Percentiles rank a stretch among this genome's conserved stretches.
Conservation (phyloP, 495 filamentous ascomycete species). For the Beverwykella pulmonaria region DNA sequence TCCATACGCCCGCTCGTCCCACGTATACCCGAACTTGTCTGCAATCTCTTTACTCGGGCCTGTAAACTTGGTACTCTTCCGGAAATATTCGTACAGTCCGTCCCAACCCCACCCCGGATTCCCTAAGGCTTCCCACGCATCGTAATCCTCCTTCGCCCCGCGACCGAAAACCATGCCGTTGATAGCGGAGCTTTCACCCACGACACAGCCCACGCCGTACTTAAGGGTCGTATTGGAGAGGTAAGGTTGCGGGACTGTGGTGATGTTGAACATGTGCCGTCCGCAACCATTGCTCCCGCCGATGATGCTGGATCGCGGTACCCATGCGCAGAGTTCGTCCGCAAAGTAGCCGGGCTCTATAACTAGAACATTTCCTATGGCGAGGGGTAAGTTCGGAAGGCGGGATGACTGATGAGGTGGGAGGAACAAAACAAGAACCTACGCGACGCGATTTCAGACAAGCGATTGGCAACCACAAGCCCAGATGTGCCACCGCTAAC, state of each 20-base stretch:
- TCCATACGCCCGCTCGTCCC: slow-evolving; percentile 47
- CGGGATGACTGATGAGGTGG: not conserved
- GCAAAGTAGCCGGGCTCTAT: slow-evolving; percentile 30
- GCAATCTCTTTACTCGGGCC: not conserved
- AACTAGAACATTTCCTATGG: slow-evolving; percentile 28
- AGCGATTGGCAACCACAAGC: slow-evolving; percentile 23
- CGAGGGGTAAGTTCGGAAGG: not conserved
- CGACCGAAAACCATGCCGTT: slow-evolving; percentile 33
- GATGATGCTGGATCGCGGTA: not conserved
- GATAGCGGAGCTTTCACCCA: slow-evolving; percentile 26
- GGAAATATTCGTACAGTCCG: slow-evolving; percentile 33
- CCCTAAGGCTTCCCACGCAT: slow-evolving; percentile 33
- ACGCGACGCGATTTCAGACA: slow-evolving; percentile 28
- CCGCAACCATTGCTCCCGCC: not conserved
- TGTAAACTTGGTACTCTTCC: slow-evolving; percentile 21
- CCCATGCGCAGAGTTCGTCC: slow-evolving; percentile 22
- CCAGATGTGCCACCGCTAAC: slow-evolving; percentile 34
- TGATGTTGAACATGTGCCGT: slow-evolving; percentile 19
- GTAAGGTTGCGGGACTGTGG: slow-evolving; percentile 18
- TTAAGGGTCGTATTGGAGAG: slow-evolving; percentile 2
- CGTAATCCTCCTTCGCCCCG: slow-evolving; percentile 27
- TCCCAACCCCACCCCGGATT: slow-evolving; percentile 34
- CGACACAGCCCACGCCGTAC: not conserved
- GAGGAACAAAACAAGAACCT: not conserved
- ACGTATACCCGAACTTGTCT: slow-evolving; percentile 41